Percentiles rank a stretch among this genome's conserved stretches.
These are phyloP conservation scores for Epichloe sibirici DNA, from an alignment of 2,329 filamentous ascomycete genomes.

Conservation along the genomic window DNA sequence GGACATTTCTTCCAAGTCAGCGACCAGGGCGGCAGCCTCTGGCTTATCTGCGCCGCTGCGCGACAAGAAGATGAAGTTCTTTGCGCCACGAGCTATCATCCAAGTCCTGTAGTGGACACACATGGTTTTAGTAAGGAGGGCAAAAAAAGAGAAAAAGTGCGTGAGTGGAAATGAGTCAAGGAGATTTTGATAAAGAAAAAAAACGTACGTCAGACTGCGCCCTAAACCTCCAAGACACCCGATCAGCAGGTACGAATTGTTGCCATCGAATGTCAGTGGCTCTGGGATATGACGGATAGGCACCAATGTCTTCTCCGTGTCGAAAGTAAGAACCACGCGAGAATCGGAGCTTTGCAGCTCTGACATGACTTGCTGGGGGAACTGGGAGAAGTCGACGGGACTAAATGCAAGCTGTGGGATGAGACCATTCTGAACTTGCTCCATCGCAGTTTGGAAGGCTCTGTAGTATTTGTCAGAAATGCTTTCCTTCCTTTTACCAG, in stretches of 20 bases:
- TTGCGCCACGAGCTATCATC: neutral
- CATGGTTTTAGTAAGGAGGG: too few species aligned
- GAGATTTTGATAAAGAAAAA: neutral
- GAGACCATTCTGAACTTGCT: neutral
- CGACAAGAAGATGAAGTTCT: neutral
- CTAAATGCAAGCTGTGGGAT: neutral
- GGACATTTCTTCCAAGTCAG: neutral
- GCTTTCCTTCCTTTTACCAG: neutral
- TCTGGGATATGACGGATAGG: neutral
- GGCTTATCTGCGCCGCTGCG: neutral
- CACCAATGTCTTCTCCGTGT: neutral
- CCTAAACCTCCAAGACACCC: neutral
- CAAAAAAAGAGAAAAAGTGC: too few species aligned
- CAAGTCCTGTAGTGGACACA: neutral
- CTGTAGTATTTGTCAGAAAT: neutral
- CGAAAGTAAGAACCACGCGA: neutral
- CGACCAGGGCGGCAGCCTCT: neutral
- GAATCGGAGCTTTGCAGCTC: neutral
- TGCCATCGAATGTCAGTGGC: neutral
- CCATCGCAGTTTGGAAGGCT: neutral
- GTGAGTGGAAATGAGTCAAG: neutral
- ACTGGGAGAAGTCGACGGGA: neutral
- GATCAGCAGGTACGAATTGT: neutral
- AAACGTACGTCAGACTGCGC: neutral
- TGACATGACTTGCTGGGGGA: neutral